phyloP scores from a whole-genome alignment of 176 grass and related monocot species.

The Oryza officinalis region DNA sequence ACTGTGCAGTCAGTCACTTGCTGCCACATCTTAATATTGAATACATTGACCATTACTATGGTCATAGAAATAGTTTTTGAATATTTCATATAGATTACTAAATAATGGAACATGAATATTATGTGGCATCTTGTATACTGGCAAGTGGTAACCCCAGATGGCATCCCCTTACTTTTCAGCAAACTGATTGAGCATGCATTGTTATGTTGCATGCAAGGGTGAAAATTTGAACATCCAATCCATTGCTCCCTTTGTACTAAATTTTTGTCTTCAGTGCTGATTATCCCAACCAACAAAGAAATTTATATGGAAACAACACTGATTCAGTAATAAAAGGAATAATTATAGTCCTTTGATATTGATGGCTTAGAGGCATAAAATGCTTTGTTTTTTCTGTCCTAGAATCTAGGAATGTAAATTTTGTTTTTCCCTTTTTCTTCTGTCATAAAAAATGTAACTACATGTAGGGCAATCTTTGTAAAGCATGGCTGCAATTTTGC shows the following conservation, averaged over 20 bases:
- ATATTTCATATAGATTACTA: too few species aligned
- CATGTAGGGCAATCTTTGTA: too few species aligned
- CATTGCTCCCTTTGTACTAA: too few species aligned
- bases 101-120: too few species aligned
- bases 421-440: neutral
- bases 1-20: too few species aligned
- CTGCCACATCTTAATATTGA: too few species aligned
- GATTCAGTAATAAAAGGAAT: neutral
- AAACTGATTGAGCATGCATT: too few species aligned
- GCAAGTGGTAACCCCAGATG: too few species aligned
- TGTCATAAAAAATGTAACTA: neutral
- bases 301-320: neutral
- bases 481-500: neutral
- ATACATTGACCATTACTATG: too few species aligned
- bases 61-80: too few species aligned
- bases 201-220: neutral
- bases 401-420: neutral
- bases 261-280: neutral
- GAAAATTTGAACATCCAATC: conserved; percentile 6
- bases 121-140: too few species aligned
- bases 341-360: neutral
- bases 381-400: neutral
- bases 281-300: neutral
- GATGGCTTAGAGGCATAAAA: neutral
- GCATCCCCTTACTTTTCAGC: neutral